These are phyloP conservation scores for Penicillium nordicum DNA, from an alignment of 2,329 filamentous ascomycete genomes.

Conservation along the genomic window DNA sequence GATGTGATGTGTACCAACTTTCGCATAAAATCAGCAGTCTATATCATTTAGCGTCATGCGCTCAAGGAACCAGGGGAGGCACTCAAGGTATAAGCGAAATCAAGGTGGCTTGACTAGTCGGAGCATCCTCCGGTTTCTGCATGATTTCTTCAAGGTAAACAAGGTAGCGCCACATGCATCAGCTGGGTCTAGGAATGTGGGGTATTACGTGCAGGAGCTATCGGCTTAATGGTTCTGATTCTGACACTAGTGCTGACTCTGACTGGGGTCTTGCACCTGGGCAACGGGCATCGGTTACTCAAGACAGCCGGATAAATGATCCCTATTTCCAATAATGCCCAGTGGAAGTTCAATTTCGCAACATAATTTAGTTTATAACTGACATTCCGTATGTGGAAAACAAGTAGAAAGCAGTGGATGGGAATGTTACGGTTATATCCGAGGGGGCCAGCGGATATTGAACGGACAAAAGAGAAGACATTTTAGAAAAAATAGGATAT, in stretches of 20 bases:
- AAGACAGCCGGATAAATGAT: neutral
- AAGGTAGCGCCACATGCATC: neutral
- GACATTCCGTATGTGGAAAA: neutral
- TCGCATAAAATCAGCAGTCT: neutral
- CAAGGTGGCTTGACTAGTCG: slow-evolving; percentile 11
- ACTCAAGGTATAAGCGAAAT: neutral
- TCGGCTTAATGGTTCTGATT: neutral
- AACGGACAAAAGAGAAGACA: neutral
- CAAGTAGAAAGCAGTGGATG: neutral
- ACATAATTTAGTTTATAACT: neutral
- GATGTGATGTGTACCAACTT: neutral
- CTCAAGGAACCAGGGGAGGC: neutral
- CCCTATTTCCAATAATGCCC: neutral
- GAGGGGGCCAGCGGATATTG: no score
- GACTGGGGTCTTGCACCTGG: neutral
- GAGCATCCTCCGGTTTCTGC: slow-evolving; percentile 11
- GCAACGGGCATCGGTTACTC: neutral
- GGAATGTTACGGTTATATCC: neutral
- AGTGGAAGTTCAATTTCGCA: neutral
- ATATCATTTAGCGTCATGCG: neutral
- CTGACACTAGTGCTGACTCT: neutral
- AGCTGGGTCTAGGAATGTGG: neutral
- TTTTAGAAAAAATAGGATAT: neutral
- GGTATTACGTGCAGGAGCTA: neutral
- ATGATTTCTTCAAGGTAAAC: slow-evolving; percentile 1